Conservation (phyloP, 192 early-diverging fungal genomes). For the Entophlyctis helioformis region DNA sequence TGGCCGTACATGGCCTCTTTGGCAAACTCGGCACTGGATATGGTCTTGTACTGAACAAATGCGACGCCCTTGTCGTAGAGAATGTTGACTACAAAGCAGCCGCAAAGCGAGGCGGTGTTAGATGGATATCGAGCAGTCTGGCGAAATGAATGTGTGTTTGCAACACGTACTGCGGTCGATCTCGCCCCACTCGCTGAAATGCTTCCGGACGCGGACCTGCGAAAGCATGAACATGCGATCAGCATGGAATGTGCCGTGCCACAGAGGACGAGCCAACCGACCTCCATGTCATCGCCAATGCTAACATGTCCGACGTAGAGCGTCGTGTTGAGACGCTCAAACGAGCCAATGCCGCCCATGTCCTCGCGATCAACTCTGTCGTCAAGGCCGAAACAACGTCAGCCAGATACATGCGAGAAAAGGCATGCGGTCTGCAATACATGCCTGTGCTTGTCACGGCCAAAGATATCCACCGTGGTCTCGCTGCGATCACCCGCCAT, state of each 20-base stretch:
- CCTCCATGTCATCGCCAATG: slow-evolving; percentile 18
- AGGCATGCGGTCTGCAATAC: neutral
- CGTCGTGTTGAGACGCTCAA: slow-evolving; percentile 59
- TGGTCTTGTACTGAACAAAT: slow-evolving; percentile 64
- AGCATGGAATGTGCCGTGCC: no score
- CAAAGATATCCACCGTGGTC: slow-evolving; percentile 58
- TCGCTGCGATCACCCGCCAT: slow-evolving; percentile 27
- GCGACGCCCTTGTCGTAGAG: slow-evolving; percentile 62
- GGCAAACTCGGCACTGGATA: slow-evolving; percentile 74
- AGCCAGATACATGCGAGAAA: neutral
- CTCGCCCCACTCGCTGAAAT: slow-evolving; percentile 67
- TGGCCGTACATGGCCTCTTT: slow-evolving; percentile 81
- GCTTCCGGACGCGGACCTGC: slow-evolving; percentile 37
- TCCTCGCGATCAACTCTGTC: slow-evolving; percentile 38
- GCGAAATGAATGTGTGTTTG: neutral
- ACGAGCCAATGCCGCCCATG: slow-evolving; percentile 68
- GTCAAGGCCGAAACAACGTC: no score
- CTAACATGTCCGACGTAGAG: slow-evolving; percentile 61
- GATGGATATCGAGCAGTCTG: neutral
- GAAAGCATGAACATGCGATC: neutral
- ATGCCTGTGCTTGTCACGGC: slow-evolving; percentile 48
- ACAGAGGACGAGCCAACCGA: no score
- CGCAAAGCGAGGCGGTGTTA: no score
- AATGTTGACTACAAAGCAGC: slow-evolving; percentile 43
- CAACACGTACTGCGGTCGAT: slow-evolving; percentile 51